A percentile compares a stretch with the other conserved stretches of the same genome.
These are phyloP conservation scores for Nicotiana noctiflora DNA, from an alignment of 257 asterid species.

Conservation along the genomic window DNA sequence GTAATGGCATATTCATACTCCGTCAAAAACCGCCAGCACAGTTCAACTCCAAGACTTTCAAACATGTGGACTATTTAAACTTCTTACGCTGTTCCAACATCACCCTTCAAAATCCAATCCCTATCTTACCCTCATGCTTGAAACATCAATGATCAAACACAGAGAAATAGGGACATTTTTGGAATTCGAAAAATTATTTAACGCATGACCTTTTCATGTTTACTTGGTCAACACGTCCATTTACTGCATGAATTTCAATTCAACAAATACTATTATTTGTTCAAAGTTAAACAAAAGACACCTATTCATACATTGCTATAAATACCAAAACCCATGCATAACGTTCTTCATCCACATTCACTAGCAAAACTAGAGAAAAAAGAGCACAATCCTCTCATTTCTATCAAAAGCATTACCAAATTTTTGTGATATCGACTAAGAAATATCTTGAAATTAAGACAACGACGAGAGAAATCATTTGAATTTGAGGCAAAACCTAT, in stretches of 20 bases:
- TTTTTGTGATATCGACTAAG: neutral
- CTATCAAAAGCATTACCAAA: neutral
- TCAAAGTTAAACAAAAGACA: neutral
- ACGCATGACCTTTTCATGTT: neutral
- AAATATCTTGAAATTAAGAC: neutral
- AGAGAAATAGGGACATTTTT: neutral
- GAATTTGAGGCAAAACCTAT: neutral
- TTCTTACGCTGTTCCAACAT: neutral
- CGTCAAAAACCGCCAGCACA: neutral
- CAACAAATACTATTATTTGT: neutral
- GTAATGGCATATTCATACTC: neutral
- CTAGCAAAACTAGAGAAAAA: neutral
- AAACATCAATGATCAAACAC: neutral
- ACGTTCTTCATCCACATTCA: neutral
- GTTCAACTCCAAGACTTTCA: neutral
- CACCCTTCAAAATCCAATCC: neutral
- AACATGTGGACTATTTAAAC: neutral
- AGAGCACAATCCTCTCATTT: neutral
- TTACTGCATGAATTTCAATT: neutral
- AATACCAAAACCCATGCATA: neutral
- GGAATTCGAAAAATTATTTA: neutral
- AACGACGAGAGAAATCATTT: neutral
- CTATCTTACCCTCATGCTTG: neutral
- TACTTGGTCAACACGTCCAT: neutral
- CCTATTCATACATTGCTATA: constrained; percentile 2